Percentiles rank a stretch among this genome's conserved stretches.
Conservation (phyloP, 768 basidiomycete species). For the Leccinum uliginosum region DNA sequence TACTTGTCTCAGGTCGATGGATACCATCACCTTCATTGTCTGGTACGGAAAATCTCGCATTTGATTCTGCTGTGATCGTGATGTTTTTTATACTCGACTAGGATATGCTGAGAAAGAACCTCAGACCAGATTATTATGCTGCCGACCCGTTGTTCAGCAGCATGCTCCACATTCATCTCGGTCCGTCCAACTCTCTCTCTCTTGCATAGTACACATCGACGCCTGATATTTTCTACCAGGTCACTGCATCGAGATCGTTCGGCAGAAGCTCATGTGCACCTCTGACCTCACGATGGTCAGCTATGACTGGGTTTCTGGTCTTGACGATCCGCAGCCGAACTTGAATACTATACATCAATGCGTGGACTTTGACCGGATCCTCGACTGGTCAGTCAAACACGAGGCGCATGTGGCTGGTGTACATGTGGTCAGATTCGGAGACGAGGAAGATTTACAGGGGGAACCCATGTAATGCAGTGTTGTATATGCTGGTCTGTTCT, state of each 20-base stretch:
- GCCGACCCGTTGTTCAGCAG: neutral
- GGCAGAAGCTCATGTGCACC: conserved; percentile 4
- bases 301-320: neutral
- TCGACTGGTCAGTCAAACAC: too few relatives aligned
- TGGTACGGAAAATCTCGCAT: neutral
- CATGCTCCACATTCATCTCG: neutral
- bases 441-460: too few relatives aligned
- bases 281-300: neutral
- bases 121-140: neutral
- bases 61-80: neutral
- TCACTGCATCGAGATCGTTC: conserved; percentile 1
- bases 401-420: too few relatives aligned
- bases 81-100: neutral
- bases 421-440: too few relatives aligned
- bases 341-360: too few relatives aligned
- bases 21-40: conserved; percentile 8
- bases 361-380: too few relatives aligned
- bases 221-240: neutral
- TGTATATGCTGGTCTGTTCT: too few relatives aligned
- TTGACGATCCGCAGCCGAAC: too few relatives aligned
- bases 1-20: conserved; percentile 9
- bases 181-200: neutral
- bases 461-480: too few relatives aligned
- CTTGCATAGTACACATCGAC: neutral
- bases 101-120: neutral